These are phyloP conservation scores for Eutreptiella sp. DNA, from an alignment of 208 protist genomes.

Conservation along the genomic window DNA sequence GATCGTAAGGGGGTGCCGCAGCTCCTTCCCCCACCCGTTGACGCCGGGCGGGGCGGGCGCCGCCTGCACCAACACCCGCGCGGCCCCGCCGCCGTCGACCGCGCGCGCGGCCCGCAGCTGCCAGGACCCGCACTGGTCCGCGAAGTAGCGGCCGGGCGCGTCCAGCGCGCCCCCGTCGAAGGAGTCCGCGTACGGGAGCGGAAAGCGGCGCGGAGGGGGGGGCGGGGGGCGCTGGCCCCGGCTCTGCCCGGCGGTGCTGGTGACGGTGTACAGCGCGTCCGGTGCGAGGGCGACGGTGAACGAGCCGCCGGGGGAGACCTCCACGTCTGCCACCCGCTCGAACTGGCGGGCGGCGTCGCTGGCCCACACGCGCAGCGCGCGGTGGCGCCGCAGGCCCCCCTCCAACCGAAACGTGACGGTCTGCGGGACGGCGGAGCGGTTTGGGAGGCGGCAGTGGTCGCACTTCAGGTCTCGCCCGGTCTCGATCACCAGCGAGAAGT, in stretches of 20 bases:
- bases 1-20: too few species aligned
- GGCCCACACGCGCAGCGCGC: neutral
- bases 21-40: too few species aligned
- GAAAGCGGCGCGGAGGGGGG: neutral
- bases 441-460: neutral
- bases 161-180: neutral
- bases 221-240: neutral
- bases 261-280: constrained; percentile 9
- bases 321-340: neutral
- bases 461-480: too few species aligned
- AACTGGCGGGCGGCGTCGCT: neutral
- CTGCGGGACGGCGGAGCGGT: neutral
- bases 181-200: constrained; percentile 4
- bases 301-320: neutral
- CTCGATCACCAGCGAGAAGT: constrained; percentile 21
- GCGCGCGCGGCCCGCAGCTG: too few species aligned
- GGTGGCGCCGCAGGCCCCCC: neutral
- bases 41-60: too few species aligned
- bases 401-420: constrained; percentile 11
- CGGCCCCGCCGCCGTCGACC: too few species aligned
- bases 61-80: too few species aligned
- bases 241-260: neutral
- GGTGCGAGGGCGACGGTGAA: constrained; percentile 12
- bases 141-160: too few species aligned
- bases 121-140: too few species aligned